phyloP scores from a whole-genome alignment of 106 monocot species.

The Vanilla planifolia region DNA sequence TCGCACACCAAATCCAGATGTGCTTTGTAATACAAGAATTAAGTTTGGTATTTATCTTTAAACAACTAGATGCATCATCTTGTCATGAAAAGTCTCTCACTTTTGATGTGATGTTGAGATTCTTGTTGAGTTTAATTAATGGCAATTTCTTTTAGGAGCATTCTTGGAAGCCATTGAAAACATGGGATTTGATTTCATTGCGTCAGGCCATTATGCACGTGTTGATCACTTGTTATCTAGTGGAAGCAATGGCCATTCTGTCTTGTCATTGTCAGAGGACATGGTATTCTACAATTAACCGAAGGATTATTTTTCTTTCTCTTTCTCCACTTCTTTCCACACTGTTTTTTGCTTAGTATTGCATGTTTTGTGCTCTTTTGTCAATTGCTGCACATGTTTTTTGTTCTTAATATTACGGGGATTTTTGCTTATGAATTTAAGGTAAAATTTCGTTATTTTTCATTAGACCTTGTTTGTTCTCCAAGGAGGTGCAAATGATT shows the following conservation, averaged over 20 bases:
- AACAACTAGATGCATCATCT: background rate
- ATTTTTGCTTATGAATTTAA: too few relatives aligned
- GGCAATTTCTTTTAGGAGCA: slow-evolving; percentile 49
- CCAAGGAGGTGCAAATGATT: too few relatives aligned
- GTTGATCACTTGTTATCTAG: slow-evolving; percentile 46
- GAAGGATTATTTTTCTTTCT: background rate
- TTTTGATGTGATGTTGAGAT: background rate
- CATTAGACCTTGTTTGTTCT: too few relatives aligned
- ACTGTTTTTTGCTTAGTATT: background rate
- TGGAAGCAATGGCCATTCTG: slow-evolving; percentile 29
- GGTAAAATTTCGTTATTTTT: too few relatives aligned
- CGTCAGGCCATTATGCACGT: slow-evolving; percentile 94
- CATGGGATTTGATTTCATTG: slow-evolving; percentile 93
- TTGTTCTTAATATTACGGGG: too few relatives aligned
- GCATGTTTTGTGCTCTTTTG: background rate
- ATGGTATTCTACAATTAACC: slow-evolving; percentile 35
- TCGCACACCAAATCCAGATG: slow-evolving; percentile 96
- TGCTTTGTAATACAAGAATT: slow-evolving; percentile 98
- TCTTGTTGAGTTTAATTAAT: background rate
- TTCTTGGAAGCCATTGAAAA: slow-evolving; percentile 71
- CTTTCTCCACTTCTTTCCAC: too few relatives aligned
- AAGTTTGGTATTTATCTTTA: slow-evolving; percentile 68
- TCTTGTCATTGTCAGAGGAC: slow-evolving; percentile 77
- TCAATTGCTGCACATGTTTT: too few relatives aligned
- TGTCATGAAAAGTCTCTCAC: background rate